These are phyloP conservation scores for Termitomyces sp. DNA, from an alignment of 768 basidiomycete species.

Conservation along the genomic window DNA sequence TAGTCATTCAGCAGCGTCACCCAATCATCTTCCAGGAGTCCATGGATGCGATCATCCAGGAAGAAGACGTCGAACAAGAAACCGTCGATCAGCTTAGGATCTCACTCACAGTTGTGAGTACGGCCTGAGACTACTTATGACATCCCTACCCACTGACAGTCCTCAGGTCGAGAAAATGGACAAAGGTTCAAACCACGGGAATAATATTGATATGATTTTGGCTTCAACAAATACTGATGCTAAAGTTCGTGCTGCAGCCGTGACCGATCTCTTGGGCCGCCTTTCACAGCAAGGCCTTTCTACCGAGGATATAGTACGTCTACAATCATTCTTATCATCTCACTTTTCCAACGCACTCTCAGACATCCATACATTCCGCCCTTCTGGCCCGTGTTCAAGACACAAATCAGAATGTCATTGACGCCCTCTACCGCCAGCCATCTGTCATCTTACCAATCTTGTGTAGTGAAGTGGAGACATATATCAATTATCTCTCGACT, in stretches of 20 bases:
- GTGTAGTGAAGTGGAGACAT: constrained; percentile 33
- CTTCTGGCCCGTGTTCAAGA: constrained; percentile 70
- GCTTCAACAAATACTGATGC: constrained; percentile 60
- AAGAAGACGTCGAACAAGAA: constrained; percentile 31
- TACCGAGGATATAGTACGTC: constrained; percentile 37
- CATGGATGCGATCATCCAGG: constrained; percentile 30
- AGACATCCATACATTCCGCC: constrained; percentile 58
- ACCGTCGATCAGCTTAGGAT: constrained; percentile 48
- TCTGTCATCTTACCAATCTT: constrained; percentile 40
- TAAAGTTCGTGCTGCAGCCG: constrained; percentile 51
- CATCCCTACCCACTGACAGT: neutral
- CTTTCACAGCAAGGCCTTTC: constrained; percentile 28
- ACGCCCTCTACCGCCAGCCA: constrained; percentile 58
- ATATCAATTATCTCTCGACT: constrained; percentile 37
- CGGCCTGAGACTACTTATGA: neutral
- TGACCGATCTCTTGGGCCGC: constrained; percentile 44
- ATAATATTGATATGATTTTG: constrained; percentile 37
- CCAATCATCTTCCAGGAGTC: constrained; percentile 40
- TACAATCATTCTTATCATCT: neutral
- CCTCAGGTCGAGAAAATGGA: constrained; percentile 6
- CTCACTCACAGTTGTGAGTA: constrained; percentile 51
- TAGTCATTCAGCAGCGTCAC: constrained; percentile 61
- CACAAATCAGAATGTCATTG: constrained; percentile 50
- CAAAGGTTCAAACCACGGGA: constrained; percentile 4
- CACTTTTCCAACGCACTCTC: neutral